Base-by-base conservation (phyloP, 2,329 filamentous ascomycete species). In the Pseudofabraea citricarpa region DNA sequence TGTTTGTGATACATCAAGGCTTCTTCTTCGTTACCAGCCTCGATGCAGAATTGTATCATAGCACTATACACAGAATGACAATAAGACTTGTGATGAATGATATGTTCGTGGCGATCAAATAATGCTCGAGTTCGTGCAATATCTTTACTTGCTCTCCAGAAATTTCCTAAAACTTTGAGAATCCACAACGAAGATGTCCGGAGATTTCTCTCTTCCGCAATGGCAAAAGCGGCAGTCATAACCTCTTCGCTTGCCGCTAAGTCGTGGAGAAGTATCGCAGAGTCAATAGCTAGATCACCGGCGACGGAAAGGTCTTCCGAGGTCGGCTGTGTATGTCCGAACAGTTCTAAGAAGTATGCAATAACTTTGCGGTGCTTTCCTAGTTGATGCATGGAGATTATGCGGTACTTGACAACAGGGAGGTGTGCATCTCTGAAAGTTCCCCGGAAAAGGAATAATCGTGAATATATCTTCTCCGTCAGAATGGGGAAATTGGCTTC, bases 31-130 rank as follows among this genome's bases (percentile, higher is more conserved):
- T 58, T 47, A 8, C 48, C 47, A 39, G 56, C 54, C 26, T 62
- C 56, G 6, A 63, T 35, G 41, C 56, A 62, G 20, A 50, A 57
- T 22, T 59, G 57, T 20, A 62, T 59, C 19, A 60, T 59, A 12
- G 51, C 50, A 24, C 46, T 50, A 41, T 60, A 62, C 31, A 47
- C 33, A 20, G 54, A 54, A 27, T 52, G 45, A 10, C 58, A 57
- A 29, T 49, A 49, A 19, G 43, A 38, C 13, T 45, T 48, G 5
- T 24, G 19, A 20, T 40, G 22, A 36, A 49, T 19, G 3, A 50
- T 33, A 16, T 43, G 36, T 24, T 56, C 45, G 2, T 60, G 40
- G 4, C 55, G 48, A 8, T 51, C 43, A 33, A 63, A 62, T 8
- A 58, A 41, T 4, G 42, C 51, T 43, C 40, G 36, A 24, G 54